These are phyloP conservation scores for Monilinia polystroma DNA, from an alignment of 2,329 filamentous ascomycete genomes.

Conservation along the genomic window DNA sequence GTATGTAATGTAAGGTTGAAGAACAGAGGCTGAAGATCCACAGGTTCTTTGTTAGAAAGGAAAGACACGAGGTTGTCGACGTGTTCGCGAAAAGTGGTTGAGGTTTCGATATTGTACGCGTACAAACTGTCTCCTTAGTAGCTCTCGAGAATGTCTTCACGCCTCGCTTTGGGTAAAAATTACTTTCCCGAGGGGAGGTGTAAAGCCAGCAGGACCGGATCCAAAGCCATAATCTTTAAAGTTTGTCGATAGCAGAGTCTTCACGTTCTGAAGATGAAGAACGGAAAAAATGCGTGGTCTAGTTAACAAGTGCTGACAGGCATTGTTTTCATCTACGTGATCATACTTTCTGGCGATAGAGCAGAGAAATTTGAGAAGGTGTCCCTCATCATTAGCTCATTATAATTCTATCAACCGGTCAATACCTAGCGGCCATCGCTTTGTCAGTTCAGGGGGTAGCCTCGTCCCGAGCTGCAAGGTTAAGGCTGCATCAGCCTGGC, in stretches of 20 bases:
- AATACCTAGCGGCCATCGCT: conserved; percentile 7
- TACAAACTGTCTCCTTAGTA: conserved; percentile 19
- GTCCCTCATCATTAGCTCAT: conserved; percentile 1
- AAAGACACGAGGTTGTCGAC: conserved; percentile 25
- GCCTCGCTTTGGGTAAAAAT: conserved; percentile 22
- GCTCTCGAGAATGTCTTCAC: conserved; percentile 22
- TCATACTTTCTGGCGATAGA: conserved; percentile 4
- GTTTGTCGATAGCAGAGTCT: conserved; percentile 4
- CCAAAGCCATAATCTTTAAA: conserved; percentile 19
- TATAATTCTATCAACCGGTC: not conserved
- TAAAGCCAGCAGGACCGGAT: not conserved
- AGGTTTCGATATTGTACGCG: conserved; percentile 27
- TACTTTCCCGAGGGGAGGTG: conserved; percentile 17
- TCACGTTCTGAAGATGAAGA: conserved; percentile 5
- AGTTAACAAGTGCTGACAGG: conserved; percentile 3
- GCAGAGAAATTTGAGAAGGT: conserved; percentile 5
- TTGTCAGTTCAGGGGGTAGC: too few relatives aligned
- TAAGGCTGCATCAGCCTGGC: too few relatives aligned
- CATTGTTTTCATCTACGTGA: conserved; percentile 2
- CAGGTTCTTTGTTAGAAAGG: conserved; percentile 21
- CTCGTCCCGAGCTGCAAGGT: too few relatives aligned
- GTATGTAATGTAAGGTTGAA: conserved; percentile 55
- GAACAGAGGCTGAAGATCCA: conserved; percentile 43
- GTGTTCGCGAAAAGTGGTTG: conserved; percentile 26
- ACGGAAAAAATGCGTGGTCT: conserved; percentile 2